Base-by-base conservation (phyloP, 352 stramenopile species). In the Phytopythium cucurbitacearum region DNA sequence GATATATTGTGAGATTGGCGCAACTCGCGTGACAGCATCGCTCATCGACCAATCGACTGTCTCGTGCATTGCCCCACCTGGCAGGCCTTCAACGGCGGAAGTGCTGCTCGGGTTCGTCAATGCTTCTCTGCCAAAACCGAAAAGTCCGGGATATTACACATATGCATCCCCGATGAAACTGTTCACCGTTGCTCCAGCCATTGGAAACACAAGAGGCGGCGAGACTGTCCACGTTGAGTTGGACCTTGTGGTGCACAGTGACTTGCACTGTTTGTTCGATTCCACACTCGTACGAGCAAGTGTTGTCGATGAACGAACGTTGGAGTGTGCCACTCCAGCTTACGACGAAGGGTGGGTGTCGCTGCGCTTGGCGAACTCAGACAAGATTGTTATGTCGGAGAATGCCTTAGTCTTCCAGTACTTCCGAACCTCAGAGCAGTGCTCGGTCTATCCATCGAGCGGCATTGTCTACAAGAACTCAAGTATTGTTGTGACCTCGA, bases 381-480 rank as follows among this genome's bases (percentile, higher is more conserved):
- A 52, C 5, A 15, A 21, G 34, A 38, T 15, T 15, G 39, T 57
- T 5, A 40, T 75, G 9, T 81, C 72, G 34, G 59, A 73, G 51
- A 85, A 85, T 15, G 60, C 65, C 4, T 4, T 81, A 16, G 47
- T 66, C 21, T 49, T 85, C 8, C 59, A 75, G 43, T 70, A 66
- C 49, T 68, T 71, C 41, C 43, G 32, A 16, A 49, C 49, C 3
- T 2, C 44, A 34, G 56, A 51, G 2, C 9, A 35, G 7, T 49
- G 59, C 36, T 50, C 16, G 3, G 40, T 83, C 10, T 60, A 51
- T 32, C 67, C 72, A 38, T 40, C 44, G 0, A 72, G 60, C 56
- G 56, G 65, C 5, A 56, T 83, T 5, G 47, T 85, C 13, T 62
- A 76, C 39, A 45, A 41, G 8, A 58, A 57, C 6, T 67, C 73